These are phyloP conservation scores for Phaeotremella skinneri DNA, from an alignment of 768 basidiomycete genomes.

Conservation along the genomic window DNA sequence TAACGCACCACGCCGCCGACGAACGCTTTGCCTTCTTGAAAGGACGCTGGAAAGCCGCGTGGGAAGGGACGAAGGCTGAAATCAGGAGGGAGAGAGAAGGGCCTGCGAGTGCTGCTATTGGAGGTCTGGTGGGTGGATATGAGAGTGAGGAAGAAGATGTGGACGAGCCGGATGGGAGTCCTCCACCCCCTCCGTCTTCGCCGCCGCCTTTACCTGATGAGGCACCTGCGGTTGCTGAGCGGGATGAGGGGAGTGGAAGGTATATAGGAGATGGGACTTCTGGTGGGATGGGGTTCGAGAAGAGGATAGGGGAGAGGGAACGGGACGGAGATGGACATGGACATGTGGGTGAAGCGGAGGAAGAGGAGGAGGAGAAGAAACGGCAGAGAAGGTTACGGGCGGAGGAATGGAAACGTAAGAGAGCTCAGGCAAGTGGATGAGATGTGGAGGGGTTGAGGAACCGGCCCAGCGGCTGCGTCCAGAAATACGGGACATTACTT, in stretches of 20 bases:
- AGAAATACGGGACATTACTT: no score
- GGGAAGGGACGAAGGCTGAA: conserved; percentile 61
- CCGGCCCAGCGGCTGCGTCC: no score
- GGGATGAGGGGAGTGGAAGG: conserved; percentile 1
- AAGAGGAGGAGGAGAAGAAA: conserved; percentile 53
- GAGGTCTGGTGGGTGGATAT: conserved; percentile 53
- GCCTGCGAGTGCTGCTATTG: conserved; percentile 39
- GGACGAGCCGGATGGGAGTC: conserved; percentile 47
- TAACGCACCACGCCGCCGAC: conserved; percentile 79
- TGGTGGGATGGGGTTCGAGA: neutral
- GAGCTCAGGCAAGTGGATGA: neutral
- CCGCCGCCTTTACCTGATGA: no score
- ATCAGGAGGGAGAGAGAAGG: conserved; percentile 14
- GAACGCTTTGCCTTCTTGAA: conserved; percentile 75
- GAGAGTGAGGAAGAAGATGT: conserved; percentile 54
- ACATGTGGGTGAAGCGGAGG: conserved; percentile 1
- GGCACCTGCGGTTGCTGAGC: no score
- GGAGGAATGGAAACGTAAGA: conserved; percentile 12
- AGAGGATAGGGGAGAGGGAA: conserved; percentile 35
- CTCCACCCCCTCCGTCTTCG: no score
- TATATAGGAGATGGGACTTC: conserved; percentile 11
- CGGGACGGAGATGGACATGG: neutral
- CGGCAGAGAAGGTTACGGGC: conserved; percentile 6
- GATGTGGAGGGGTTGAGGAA: no score
- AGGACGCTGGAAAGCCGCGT: conserved; percentile 69